Base-by-base conservation (phyloP, 2,329 filamentous ascomycete species). In the Claviceps digitariae region DNA sequence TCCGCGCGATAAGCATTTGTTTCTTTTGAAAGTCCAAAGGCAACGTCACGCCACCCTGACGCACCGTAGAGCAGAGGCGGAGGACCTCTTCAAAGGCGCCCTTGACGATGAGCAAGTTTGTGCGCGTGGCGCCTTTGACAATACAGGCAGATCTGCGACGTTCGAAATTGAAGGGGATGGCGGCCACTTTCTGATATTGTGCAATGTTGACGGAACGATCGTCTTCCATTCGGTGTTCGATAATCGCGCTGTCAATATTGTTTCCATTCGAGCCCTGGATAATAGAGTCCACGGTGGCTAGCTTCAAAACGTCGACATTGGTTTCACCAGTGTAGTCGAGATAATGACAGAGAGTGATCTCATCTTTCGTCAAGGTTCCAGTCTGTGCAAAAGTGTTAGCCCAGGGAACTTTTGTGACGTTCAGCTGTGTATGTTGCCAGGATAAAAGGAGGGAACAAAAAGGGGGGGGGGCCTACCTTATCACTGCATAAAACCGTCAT, bases 401-500 rank as follows among this genome's bases (percentile, higher is more conserved):
- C 40, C 17, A 52, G 41, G 7, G 2, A 15, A 15, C 41, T 44
- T 23, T 23, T 12, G 13, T 23, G 20, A 21, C 21, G 21, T 17
- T 44, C 15, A 15, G 25, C 12, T 8, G 15, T 8, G 41, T 9
- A 17, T 15, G 21, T 8, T 25, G 12, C 17, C 41, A 12, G 12
- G 15, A 7, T 17, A 38, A 38, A 17, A 38, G 15, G 15, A 17
- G 12, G 10, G n/a, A n/a, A n/a, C n/a, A n/a, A n/a, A n/a, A 25
- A 25, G 17, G 21, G 45, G 13, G 2, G 34, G 21, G 1, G 10
- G n/a, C 40, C 27, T 56, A 60, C 60, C 60, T 65, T 65, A 46
- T 65, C 62, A 48, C 63, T 64, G 53, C 62, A 65, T 1, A 65
- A 56, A 10, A 65, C 55, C 5, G 61, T 59, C 61, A 65, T 65